A percentile compares a stretch with the other conserved stretches of the same genome.
phyloP scores from a whole-genome alignment of 2,329 filamentous ascomycete species.

The Alternaria sp. region DNA sequence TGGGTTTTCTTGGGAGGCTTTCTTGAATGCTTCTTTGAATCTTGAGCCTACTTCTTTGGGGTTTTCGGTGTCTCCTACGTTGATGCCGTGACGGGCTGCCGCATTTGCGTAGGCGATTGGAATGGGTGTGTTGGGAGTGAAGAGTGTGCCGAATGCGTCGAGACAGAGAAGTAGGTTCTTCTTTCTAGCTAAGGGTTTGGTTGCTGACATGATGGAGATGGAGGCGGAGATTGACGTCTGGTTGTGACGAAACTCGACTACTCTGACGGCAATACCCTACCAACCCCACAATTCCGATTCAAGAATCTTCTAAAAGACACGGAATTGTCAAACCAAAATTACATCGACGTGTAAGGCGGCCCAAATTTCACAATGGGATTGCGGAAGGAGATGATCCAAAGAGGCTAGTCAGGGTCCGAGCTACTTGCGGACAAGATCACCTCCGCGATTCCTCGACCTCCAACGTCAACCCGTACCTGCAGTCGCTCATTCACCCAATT shows the following conservation, averaged over 20 bases:
- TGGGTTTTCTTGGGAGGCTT: slow-evolving; percentile 59
- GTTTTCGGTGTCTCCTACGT: slow-evolving; percentile 50
- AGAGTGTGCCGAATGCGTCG: slow-evolving; percentile 72
- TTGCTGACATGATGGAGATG: slow-evolving; percentile 21
- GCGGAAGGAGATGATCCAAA: slow-evolving; percentile 30
- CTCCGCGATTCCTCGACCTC: slow-evolving; percentile 31
- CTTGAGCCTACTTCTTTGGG: slow-evolving; percentile 38
- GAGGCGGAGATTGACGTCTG: not conserved
- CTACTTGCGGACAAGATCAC: slow-evolving; percentile 39
- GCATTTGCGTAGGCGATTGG: slow-evolving; percentile 63
- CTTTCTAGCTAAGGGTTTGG: slow-evolving; percentile 23
- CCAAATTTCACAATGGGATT: not conserved
- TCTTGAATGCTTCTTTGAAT: slow-evolving; percentile 58
- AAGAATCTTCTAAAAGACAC: not conserved
- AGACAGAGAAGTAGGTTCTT: slow-evolving; percentile 66
- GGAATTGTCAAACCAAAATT: not conserved
- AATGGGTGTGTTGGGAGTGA: slow-evolving; percentile 61
- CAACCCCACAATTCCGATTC: not conserved
- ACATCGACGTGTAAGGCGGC: slow-evolving; percentile 1
- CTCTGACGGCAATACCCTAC: not conserved
- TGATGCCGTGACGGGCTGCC: slow-evolving; percentile 61
- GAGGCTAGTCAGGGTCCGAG: slow-evolving; percentile 31
- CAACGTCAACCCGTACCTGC: slow-evolving; percentile 27
- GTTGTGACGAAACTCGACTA: not conserved
- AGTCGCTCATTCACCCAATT: slow-evolving; percentile 43